phyloP scores from a whole-genome alignment of 352 stramenopile genomes.

The Globisporangium splendens region DNA sequence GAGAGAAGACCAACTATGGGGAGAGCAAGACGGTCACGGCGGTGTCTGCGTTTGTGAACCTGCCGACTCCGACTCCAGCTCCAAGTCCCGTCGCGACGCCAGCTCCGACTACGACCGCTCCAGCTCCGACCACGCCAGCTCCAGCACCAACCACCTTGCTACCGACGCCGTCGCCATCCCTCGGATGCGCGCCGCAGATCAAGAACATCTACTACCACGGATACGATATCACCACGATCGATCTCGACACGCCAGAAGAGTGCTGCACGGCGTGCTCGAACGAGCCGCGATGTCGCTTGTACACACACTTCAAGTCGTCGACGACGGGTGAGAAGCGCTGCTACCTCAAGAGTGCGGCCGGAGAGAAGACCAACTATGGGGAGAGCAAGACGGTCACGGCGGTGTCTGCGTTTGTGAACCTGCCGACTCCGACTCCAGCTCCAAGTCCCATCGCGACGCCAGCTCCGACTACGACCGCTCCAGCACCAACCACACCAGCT shows the following conservation, averaged over 20 bases:
- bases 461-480: background rate
- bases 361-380: constrained; percentile 15
- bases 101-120: background rate
- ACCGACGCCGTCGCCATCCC: too few relatives aligned
- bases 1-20: constrained; percentile 15
- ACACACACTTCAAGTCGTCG: constrained; percentile 11
- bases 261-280: constrained; percentile 5
- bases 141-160: background rate
- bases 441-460: background rate
- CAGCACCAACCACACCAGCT: background rate
- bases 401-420: constrained; percentile 6
- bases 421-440: background rate
- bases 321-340: constrained; percentile 9
- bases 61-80: background rate
- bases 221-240: constrained; percentile 4
- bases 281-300: constrained; percentile 5
- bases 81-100: background rate
- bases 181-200: constrained; percentile 3
- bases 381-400: constrained; percentile 9
- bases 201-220: constrained; percentile 15
- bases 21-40: constrained; percentile 9
- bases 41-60: constrained; percentile 6
- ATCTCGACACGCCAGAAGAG: constrained; percentile 5
- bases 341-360: constrained; percentile 2
- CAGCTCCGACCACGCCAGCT: background rate